phyloP scores from a whole-genome alignment of 2,329 filamentous ascomycete genomes.

The Cordyceps farinosa region DNA sequence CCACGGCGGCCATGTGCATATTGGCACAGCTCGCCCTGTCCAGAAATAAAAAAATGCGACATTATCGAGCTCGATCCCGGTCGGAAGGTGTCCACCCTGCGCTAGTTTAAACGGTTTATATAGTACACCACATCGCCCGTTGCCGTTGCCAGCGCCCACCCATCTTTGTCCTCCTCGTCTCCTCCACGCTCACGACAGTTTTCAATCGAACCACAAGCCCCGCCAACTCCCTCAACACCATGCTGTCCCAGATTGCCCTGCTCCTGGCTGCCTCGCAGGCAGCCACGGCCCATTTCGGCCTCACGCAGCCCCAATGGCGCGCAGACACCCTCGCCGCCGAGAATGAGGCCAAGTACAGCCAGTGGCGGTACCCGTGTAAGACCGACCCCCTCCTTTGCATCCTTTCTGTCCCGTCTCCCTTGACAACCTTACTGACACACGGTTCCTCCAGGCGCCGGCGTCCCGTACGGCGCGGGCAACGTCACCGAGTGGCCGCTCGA shows the following conservation, averaged over 20 bases:
- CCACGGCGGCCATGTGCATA: background rate
- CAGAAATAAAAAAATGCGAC: background rate
- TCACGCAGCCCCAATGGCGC: slow-evolving; percentile 48
- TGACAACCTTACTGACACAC: background rate
- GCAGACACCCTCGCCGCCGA: slow-evolving; percentile 42
- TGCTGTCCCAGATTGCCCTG: slow-evolving; percentile 19
- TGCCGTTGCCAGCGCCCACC: background rate
- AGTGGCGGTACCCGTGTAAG: slow-evolving; percentile 52
- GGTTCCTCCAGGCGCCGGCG: slow-evolving; percentile 42
- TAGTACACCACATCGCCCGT: background rate
- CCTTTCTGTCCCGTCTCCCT: no score
- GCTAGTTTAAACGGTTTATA: slow-evolving; percentile 9
- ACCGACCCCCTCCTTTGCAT: background rate
- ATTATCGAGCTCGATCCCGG: background rate
- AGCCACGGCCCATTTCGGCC: slow-evolving; percentile 46
- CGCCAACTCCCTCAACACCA: background rate
- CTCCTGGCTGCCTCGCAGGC: slow-evolving; percentile 34
- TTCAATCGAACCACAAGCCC: no score
- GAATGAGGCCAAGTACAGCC: slow-evolving; percentile 40
- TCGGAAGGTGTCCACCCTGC: background rate
- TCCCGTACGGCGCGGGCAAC: slow-evolving; percentile 42
- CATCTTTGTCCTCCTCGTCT: background rate
- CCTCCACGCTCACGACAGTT: background rate
- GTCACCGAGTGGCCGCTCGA: slow-evolving; percentile 52
- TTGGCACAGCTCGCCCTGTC: background rate